Base-by-base conservation (phyloP, 441 rosid genomes). In the Biscutella auriculata region DNA sequence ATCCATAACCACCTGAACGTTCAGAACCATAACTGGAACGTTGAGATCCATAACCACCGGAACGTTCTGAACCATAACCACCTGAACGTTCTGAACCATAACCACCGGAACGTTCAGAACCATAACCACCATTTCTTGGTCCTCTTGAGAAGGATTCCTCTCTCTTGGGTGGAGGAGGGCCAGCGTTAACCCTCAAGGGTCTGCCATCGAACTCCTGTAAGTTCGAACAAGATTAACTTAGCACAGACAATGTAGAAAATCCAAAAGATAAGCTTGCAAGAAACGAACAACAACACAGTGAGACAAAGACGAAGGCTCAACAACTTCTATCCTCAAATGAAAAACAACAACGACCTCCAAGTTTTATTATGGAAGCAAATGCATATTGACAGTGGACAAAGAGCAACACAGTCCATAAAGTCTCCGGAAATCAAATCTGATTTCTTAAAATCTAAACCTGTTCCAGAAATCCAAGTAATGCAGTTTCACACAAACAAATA, bases 121-220 rank as follows among this genome's bases (percentile, higher is more conserved):
- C 65, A 1, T 65, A 69, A 40, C 74, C 72, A 37, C 66, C 73
- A 34, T 60, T 76, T 37, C 91, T 69, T 12, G 76, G 66, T 39
- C 75, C 80, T 71, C 85, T 75, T 10, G 82, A 60, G 62, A 73
- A 72, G 30, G 82, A 72, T 21, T 71, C 76, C 49, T 74, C 88
- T 36, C 68, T 83, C 36, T 69, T 74, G 2, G 88, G 78, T 53
- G 83, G 77, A 54, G 95, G 88, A 43, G 86, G 90, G 37, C 90
- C 88, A 46, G 76, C 52, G 53, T 79, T 83, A 41, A 86, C 95
- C 69, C 95, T 76, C 80, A 86, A 52, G 17, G 78, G n/a, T 60
- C 88, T 79, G 27, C 95, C 95, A 5, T 82, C 95, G 21, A 81
- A 58, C 65, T 86, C 91, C 95, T 83, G 74, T 60, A 64, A 41